Evolutionary conservation across 768 basidiomycete species (phyloP).

Genomic region (Udeniomyces megalosporus): DNA sequence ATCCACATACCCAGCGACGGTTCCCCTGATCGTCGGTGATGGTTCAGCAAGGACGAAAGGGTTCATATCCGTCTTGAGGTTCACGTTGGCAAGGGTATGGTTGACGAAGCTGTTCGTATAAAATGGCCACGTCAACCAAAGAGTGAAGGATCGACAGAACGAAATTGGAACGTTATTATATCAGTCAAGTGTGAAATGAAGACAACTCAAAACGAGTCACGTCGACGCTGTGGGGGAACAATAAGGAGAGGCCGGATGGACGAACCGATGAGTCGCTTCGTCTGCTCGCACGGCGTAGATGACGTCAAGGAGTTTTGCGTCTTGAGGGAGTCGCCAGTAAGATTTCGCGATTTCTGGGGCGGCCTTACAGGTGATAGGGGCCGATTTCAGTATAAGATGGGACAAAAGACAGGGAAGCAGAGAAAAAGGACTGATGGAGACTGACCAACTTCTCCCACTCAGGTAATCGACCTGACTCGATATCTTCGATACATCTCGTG

Average conservation of each 20-base stretch:
- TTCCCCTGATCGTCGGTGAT: background rate
- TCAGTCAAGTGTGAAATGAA: too few relatives aligned
- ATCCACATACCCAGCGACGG: background rate
- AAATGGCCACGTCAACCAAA: too few relatives aligned
- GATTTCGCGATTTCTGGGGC: constrained; percentile 11
- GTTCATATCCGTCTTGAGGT: constrained; percentile 52
- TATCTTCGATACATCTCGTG: constrained; percentile 64
- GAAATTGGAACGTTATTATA: background rate
- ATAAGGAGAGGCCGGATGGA: too few relatives aligned
- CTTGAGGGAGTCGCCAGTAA: constrained; percentile 21
- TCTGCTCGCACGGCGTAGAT: constrained; percentile 84
- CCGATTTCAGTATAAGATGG: background rate
- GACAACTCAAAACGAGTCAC: too few relatives aligned
- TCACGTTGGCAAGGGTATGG: constrained; percentile 79
- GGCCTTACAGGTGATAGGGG: background rate
- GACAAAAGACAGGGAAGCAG: background rate
- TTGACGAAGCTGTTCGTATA: too few relatives aligned
- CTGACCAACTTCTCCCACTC: constrained; percentile 42
- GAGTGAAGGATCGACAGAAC: too few relatives aligned
- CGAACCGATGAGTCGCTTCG: constrained; percentile 65
- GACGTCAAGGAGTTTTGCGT: constrained; percentile 50
- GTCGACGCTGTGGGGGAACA: too few relatives aligned
- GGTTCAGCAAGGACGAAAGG: constrained; percentile 41
- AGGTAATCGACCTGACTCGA: constrained; percentile 35
- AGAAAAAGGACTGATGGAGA: too few relatives aligned